Base-by-base conservation (phyloP, 2,329 filamentous ascomycete species). In the Ophiosphaerella herpotricha region DNA sequence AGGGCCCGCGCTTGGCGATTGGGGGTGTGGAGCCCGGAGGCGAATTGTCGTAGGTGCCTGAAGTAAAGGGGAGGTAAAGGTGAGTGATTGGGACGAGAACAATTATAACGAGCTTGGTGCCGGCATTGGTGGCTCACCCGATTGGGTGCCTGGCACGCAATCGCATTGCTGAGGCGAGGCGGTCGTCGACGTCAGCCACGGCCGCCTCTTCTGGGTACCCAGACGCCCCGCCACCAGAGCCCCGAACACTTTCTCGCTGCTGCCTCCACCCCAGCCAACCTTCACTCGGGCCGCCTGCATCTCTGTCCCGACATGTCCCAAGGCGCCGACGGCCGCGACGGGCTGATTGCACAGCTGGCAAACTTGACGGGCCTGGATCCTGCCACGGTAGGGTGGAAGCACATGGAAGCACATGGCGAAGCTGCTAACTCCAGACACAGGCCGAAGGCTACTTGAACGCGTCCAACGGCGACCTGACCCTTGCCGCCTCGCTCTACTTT, bases 401-500 rank as follows among this genome's bases (percentile, higher is more conserved):
- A 42, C 59, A 47, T 66, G 46, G 66, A 70, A 70, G 40, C 48
- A 4, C 18, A 21, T 21, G 18, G 39, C 37, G 13, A 46, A 54
- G 54, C 49, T 51, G 48, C 64, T 69, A 62, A 72, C 58, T 37
- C 48, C 16, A 4, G 34, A 38, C 36, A 38, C 46, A 80, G 77
- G 78, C 77, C 37, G 74, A 78, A 66, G 68, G 70, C 40, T 73
- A 73, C 49, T 71, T 80, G 44, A 65, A 63, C 55, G 67, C 75
- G 7, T 68, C 73, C 48, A 72, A 79, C 71, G 78, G 78, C 64
- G 71, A 79, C 52, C 66, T 80, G 36, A 73, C 76, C 46, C 67
- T 75, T 53, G 77, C 78, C 35, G 73, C 76, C 39, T 63, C 67
- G 8, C 72, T 78, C 54, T 79, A 70, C 72, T 79, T 73, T 55